phyloP scores from a whole-genome alignment of 2,329 filamentous ascomycete genomes.

The Periconia sp. region DNA sequence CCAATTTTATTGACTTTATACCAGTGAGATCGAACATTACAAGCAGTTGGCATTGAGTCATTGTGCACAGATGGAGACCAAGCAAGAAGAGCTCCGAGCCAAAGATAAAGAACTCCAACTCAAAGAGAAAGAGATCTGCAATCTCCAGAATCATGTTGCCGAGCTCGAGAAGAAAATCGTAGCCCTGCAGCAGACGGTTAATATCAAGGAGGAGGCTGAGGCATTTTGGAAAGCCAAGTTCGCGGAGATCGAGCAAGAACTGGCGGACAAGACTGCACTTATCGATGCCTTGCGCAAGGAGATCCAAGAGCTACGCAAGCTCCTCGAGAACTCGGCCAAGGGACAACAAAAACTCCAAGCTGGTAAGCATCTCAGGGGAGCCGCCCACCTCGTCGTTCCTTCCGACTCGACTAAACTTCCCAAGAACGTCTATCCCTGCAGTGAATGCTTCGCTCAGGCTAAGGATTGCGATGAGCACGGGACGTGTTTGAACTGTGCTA shows the following conservation, averaged over 20 bases:
- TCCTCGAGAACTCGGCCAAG: background rate
- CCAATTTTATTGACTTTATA: background rate
- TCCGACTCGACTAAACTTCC: conserved; percentile 18
- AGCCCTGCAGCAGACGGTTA: background rate
- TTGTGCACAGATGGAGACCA: conserved; percentile 1
- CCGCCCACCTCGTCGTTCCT: conserved; percentile 27
- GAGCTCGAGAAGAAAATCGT: background rate
- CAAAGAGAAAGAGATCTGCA: conserved; percentile 1
- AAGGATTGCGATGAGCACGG: conserved; percentile 30
- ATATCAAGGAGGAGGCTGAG: background rate
- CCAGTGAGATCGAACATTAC: conserved; percentile 2
- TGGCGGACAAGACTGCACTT: background rate
- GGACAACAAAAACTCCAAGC: conserved; percentile 9
- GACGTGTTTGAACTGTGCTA: too few relatives aligned
- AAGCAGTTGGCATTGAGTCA: conserved; percentile 6
- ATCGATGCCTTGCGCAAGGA: background rate
- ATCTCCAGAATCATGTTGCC: background rate
- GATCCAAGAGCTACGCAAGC: background rate
- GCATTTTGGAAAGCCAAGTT: background rate
- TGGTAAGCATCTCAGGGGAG: conserved; percentile 21
- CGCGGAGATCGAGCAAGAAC: background rate
- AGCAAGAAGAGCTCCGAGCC: conserved; percentile 4
- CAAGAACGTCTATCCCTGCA: conserved; percentile 23
- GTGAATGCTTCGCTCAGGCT: conserved; percentile 31
- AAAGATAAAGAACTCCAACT: conserved; percentile 15